Percentiles rank a stretch among this genome's conserved stretches.
Evolutionary conservation across 495 filamentous ascomycete species (phyloP).

Genomic region (Hyaloscypha finlandica): DNA sequence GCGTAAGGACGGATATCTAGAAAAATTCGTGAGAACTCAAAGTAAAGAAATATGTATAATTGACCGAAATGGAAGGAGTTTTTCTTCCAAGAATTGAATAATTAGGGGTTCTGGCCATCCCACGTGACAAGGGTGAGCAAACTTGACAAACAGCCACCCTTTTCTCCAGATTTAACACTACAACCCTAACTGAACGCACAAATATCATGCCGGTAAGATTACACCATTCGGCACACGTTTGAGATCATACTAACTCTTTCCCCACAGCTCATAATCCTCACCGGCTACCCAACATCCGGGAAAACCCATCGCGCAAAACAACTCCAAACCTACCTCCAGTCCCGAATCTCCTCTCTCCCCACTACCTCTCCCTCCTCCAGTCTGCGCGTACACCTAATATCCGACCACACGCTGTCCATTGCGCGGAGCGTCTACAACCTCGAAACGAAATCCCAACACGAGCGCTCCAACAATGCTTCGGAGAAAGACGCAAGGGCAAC

Average conservation of each 20-base stretch:
- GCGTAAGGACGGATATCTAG: too few relatives aligned
- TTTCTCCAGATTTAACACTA: too few relatives aligned
- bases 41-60: too few relatives aligned
- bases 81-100: too few relatives aligned
- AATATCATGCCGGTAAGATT: constrained; percentile 3
- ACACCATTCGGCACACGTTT: background rate
- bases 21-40: too few relatives aligned
- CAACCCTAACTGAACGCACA: background rate
- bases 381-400: constrained; percentile 66
- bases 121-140: too few relatives aligned
- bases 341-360: constrained; percentile 46
- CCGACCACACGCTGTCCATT: constrained; percentile 65
- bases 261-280: constrained; percentile 82
- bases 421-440: constrained; percentile 63
- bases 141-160: too few relatives aligned
- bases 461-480: constrained; percentile 56
- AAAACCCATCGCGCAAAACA: constrained; percentile 86
- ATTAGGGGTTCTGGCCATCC: too few relatives aligned
- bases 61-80: too few relatives aligned
- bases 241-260: background rate
- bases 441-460: constrained; percentile 47
- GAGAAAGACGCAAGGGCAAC: constrained; percentile 94
- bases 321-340: constrained; percentile 65
- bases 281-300: constrained; percentile 90
- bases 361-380: constrained; percentile 41